Evolutionary conservation across 2,329 filamentous ascomycete genomes (phyloP).

Genomic region (Cytospora mali): DNA sequence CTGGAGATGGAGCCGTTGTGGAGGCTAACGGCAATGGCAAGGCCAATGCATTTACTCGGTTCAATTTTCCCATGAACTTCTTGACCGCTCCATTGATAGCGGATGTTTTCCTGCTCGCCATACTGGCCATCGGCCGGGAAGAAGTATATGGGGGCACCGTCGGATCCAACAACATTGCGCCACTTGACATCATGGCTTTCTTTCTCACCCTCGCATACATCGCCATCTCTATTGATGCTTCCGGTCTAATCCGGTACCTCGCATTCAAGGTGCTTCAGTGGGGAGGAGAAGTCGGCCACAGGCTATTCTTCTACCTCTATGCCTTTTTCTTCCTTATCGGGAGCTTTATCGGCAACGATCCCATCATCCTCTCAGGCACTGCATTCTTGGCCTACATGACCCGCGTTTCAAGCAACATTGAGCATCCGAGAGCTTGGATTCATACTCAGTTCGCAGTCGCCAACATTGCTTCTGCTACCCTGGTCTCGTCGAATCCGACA

Average conservation of each 20-base stretch:
- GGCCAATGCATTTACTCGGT: constrained; percentile 47
- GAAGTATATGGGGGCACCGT: constrained; percentile 72
- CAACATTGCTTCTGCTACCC: constrained; percentile 73
- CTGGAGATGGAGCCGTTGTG: background rate
- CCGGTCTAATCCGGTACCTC: constrained; percentile 69
- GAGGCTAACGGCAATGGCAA: background rate
- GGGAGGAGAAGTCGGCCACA: constrained; percentile 67
- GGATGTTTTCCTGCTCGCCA: constrained; percentile 71
- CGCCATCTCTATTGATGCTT: constrained; percentile 76
- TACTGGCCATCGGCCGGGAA: constrained; percentile 64
- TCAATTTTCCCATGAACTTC: constrained; percentile 68
- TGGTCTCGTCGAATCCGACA: constrained; percentile 78
- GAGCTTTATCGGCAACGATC: constrained; percentile 73
- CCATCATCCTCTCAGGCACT: constrained; percentile 73
- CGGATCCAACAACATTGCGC: constrained; percentile 66
- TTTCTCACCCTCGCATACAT: constrained; percentile 76
- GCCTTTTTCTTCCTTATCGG: constrained; percentile 70
- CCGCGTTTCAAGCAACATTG: constrained; percentile 71
- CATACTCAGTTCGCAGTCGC: constrained; percentile 71
- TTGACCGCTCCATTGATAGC: constrained; percentile 71
- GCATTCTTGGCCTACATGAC: constrained; percentile 79
- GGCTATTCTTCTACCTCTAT: constrained; percentile 74
- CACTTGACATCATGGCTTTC: constrained; percentile 74
- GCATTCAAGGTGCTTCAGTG: constrained; percentile 71
- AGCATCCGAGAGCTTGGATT: constrained; percentile 73